phyloP scores from a whole-genome alignment of 495 filamentous ascomycete genomes.

The Hyaloscypha hepaticicola region DNA sequence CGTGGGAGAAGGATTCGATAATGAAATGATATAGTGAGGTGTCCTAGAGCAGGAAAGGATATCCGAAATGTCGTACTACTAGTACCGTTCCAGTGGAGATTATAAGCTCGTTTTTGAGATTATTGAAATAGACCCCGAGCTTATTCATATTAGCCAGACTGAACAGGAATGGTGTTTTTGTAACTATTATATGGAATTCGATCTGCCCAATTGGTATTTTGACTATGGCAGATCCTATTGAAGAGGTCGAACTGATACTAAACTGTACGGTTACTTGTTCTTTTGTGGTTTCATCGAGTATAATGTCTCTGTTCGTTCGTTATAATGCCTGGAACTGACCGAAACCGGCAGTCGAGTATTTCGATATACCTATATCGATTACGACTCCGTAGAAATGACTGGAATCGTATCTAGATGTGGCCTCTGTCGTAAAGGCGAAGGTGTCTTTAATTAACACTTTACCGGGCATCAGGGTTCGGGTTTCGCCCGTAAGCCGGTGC shows the following conservation, averaged over 20 bases:
- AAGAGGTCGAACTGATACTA: too few species aligned
- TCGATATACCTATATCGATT: conserved; percentile 1
- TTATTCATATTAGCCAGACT: conserved; percentile 8
- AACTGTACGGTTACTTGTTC: background rate
- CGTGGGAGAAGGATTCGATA: background rate
- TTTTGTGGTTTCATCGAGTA: background rate
- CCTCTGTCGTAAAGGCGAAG: too few species aligned
- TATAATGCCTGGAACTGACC: background rate
- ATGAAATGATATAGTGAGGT: background rate
- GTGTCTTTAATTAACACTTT: too few species aligned
- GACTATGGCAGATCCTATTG: too few species aligned
- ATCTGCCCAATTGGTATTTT: background rate
- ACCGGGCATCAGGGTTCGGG: too few species aligned
- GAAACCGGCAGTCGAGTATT: background rate
- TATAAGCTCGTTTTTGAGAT: background rate
- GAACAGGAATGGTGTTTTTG: conserved; percentile 11
- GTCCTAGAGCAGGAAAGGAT: background rate
- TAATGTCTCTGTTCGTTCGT: background rate
- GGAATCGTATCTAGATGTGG: conserved; percentile 6
- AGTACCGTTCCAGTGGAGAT: background rate
- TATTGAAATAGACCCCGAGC: too few species aligned
- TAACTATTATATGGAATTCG: background rate
- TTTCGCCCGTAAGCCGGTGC: too few species aligned
- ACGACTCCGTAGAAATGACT: too few species aligned
- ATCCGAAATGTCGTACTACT: background rate